phyloP scores from a whole-genome alignment of 805 yeast species.

The Starmerella etchellsii region DNA sequence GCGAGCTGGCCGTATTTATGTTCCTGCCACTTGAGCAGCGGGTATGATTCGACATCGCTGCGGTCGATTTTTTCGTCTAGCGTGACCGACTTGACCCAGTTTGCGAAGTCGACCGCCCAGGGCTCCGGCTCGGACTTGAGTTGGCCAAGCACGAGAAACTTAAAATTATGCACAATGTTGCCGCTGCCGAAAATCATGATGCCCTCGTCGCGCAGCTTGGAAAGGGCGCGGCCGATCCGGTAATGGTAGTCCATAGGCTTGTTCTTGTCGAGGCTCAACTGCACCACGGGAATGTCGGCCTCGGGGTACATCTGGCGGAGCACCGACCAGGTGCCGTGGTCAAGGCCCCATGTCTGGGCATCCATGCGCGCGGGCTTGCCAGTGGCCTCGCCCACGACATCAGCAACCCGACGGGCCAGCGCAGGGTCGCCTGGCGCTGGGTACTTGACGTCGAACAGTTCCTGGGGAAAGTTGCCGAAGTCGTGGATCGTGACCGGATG shows the following conservation, averaged over 20 bases:
- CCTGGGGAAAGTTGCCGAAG: constrained; percentile 17
- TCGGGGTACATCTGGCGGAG: constrained; percentile 20
- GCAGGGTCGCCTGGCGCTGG: constrained; percentile 20
- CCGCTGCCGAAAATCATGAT: constrained; percentile 51
- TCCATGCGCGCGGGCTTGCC: constrained; percentile 5
- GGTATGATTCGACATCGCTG: constrained; percentile 23
- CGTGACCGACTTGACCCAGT: constrained; percentile 24
- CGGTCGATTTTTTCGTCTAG: constrained; percentile 9
- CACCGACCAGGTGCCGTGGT: constrained; percentile 21
- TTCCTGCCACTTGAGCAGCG: constrained; percentile 17
- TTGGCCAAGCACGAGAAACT: constrained; percentile 4
- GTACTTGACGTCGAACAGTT: constrained; percentile 16
- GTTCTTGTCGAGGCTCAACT: constrained; percentile 29
- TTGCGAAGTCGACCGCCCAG: constrained; percentile 30
- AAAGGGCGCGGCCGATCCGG: constrained; percentile 41
- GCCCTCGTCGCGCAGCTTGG: constrained; percentile 39
- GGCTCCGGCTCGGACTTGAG: constrained; percentile 11
- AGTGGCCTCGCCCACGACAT: constrained; percentile 4
- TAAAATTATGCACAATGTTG: constrained; percentile 54
- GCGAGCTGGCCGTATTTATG: constrained; percentile 28
- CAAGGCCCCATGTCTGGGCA: constrained; percentile 18
- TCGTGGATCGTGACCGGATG: constrained; percentile 20
- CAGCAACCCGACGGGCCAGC: constrained; percentile 15
- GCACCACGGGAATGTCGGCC: constrained; percentile 28
- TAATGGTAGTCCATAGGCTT: constrained; percentile 30